A percentile compares a stretch with the other conserved stretches of the same genome.
Conservation (phyloP, 208 protist genomes). For the Kentomonas sorsogonicus region DNA sequence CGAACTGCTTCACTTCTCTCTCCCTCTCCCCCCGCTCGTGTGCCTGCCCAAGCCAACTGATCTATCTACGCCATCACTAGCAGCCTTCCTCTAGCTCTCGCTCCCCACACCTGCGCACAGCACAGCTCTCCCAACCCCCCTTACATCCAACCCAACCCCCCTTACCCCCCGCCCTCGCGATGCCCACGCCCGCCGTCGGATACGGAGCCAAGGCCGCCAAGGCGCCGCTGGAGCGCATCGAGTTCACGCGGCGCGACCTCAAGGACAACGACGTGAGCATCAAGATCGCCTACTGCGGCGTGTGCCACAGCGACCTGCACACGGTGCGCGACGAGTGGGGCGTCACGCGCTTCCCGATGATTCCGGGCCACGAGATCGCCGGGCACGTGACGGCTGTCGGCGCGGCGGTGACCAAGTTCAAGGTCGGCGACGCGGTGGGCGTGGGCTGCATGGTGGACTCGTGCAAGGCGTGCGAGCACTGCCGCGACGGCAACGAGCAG, state of each 20-base stretch:
- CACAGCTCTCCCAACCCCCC: no score
- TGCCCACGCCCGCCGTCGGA: slow-evolving; percentile 27
- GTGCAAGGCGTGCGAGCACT: slow-evolving; percentile 60
- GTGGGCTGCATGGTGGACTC: slow-evolving; percentile 88
- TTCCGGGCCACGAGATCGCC: slow-evolving; percentile 77
- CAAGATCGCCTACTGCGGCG: slow-evolving; percentile 72
- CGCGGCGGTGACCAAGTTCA: slow-evolving; percentile 59
- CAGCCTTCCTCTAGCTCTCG: no score
- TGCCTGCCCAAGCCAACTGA: no score
- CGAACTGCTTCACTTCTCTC: no score
- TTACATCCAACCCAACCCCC: no score
- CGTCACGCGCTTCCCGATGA: slow-evolving; percentile 39
- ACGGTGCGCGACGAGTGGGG: slow-evolving; percentile 57
- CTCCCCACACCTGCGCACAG: no score
- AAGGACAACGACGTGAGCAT: slow-evolving; percentile 51
- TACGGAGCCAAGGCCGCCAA: slow-evolving; percentile 33
- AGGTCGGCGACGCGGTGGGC: slow-evolving; percentile 75
- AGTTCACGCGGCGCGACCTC: slow-evolving; percentile 37
- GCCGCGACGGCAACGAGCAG: slow-evolving; percentile 63
- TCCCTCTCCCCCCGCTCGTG: no score
- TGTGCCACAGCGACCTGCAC: slow-evolving; percentile 84
- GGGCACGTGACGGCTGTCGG: slow-evolving; percentile 64
- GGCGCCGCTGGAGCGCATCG: slow-evolving; percentile 31
- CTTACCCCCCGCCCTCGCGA: no score
- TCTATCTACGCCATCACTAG: no score